phyloP scores from a whole-genome alignment of 805 yeast species.

The Teunomyces panamensis region DNA sequence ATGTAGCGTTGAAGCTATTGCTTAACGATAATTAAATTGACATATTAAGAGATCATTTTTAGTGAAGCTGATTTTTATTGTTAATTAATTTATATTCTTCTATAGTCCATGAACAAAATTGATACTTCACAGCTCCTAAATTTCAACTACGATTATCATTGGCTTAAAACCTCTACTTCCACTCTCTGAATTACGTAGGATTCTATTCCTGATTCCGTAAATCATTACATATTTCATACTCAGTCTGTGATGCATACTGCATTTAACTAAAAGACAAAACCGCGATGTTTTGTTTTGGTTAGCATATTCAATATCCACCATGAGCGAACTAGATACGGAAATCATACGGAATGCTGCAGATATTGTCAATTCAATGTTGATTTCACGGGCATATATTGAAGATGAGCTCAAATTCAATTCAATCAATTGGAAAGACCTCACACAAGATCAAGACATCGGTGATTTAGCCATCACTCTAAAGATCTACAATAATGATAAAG shows the following conservation, averaged over 20 bases:
- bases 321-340: conserved; percentile 25
- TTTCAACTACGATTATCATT: too few species aligned
- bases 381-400: conserved; percentile 34
- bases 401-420: conserved; percentile 30
- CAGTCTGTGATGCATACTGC: not conserved
- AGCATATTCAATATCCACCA: not conserved
- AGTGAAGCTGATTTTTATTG: too few species aligned
- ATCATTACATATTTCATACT: not conserved
- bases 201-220: too few species aligned
- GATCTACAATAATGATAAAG: conserved; percentile 32
- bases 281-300: conserved; percentile 1
- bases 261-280: not conserved
- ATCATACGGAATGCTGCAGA: conserved; percentile 36
- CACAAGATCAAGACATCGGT: conserved; percentile 21
- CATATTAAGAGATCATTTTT: too few species aligned
- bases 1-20: not conserved
- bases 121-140: too few species aligned
- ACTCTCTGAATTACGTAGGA: too few species aligned
- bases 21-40: too few species aligned
- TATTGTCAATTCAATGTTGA: conserved; percentile 31
- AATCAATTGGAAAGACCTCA: conserved; percentile 33
- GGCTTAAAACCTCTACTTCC: too few species aligned
- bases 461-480: conserved; percentile 24
- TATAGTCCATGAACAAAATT: too few species aligned
- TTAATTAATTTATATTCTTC: too few species aligned